Evolutionary conservation across 2,329 filamentous ascomycete genomes (phyloP).

Genomic region (Mycosphaerella arachidis): DNA sequence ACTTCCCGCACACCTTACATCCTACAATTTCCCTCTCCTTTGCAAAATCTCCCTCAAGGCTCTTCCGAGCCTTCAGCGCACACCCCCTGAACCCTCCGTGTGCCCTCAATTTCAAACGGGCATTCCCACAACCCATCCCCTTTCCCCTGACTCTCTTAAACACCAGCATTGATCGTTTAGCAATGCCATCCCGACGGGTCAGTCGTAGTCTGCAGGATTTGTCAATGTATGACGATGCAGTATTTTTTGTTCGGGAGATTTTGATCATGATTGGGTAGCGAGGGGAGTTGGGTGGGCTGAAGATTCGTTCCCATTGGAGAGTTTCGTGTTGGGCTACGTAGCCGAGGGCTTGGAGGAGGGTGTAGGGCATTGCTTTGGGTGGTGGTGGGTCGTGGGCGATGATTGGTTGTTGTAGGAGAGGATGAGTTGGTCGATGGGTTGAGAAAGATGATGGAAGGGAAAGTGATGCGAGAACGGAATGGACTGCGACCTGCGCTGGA

Average conservation of each 20-base stretch:
- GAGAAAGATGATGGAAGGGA: neutral
- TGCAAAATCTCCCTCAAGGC: no score
- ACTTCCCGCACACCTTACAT: conserved; percentile 7
- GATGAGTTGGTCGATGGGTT: neutral
- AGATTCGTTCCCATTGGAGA: neutral
- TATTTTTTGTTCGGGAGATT: neutral
- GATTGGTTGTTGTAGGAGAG: no score
- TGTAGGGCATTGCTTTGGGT: neutral
- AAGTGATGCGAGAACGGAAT: no score
- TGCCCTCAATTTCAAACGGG: neutral
- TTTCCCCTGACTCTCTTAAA: neutral
- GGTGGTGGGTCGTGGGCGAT: neutral
- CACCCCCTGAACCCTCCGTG: no score
- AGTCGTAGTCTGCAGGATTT: neutral
- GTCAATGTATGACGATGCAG: neutral
- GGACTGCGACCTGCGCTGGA: no score
- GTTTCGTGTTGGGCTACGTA: neutral
- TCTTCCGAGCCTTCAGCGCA: no score
- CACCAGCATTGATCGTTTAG: neutral
- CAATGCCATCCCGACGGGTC: neutral
- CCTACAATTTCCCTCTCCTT: neutral
- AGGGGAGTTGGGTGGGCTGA: neutral
- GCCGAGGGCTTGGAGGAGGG: conserved; percentile 5
- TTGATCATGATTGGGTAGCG: neutral
- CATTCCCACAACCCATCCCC: neutral